Evolutionary conservation across 176 grass and related monocot species (phyloP), one percentile per base, ranked within the genome.

Genomic region (Elymus sibiricus): DNA sequence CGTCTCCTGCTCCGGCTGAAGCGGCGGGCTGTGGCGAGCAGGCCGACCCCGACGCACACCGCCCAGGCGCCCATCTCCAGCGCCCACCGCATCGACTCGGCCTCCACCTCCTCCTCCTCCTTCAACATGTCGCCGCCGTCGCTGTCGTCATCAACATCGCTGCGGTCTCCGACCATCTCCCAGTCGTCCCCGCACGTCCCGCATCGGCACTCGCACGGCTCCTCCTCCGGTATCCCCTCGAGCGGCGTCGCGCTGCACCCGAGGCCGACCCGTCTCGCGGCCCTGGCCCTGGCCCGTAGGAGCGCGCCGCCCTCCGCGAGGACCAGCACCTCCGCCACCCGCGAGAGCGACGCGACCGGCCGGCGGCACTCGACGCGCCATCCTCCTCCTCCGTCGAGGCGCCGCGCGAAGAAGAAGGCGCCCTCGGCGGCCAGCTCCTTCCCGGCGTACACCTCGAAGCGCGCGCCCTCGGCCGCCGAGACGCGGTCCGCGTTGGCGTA

Each of bases 21-120:
- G 0, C 68, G 59, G 8, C 84, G 25, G 9, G 81, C 77, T 7
- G 93, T 86, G 67, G 90, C 86, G 70, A 92, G 74, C 44, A 95
- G 34, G 0, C 90, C 89, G 26, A 91, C 86, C 7, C 88, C 86
- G 25, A 97, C 83, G 83, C 88, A 90, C 28, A 87, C 84, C 24
- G 85, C 90, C 92, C 88, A 93, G 0, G 89, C 80, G 19, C 92
- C 92, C 82, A 93, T 74, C 82, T 94, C 94, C 65, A 91, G 79
- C 43, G 85, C 94, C 94, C 90, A 91, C 67, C 70, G 79, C 77
- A 89, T 27, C 22, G 81, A 80, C 51, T 93, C 94, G 8, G 2
- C 19, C 77, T 85, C 89, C 66, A 38, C 59, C 10, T 39, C 82
- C 82, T 87, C n/a, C n/a, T n/a, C 82, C 0, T 74, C 63, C 47